Conservation (phyloP, 352 stramenopile species). For the Paralagenidium karlingii region DNA sequence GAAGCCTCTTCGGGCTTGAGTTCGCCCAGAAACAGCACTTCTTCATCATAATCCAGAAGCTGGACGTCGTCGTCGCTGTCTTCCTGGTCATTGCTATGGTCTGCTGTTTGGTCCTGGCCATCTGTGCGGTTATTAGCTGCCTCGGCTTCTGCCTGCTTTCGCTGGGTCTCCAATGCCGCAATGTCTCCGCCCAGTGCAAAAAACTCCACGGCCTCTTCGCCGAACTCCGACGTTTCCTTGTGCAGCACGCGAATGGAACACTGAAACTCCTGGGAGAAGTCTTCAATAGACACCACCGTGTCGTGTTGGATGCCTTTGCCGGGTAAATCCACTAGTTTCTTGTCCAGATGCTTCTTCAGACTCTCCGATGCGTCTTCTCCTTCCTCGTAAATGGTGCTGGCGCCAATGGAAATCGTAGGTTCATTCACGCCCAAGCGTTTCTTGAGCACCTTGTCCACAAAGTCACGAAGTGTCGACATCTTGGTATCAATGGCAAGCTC, state of each 20-base stretch:
- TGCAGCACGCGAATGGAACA: constrained; percentile 76
- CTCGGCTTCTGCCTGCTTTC: constrained; percentile 1
- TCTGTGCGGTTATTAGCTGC: not conserved
- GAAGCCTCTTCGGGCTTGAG: constrained; percentile 4
- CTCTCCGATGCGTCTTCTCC: constrained; percentile 85
- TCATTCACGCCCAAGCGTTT: constrained; percentile 85
- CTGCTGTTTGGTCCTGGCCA: constrained; percentile 1
- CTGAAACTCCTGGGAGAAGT: constrained; percentile 93
- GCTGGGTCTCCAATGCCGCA: constrained; percentile 25
- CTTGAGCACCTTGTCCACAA: constrained; percentile 78
- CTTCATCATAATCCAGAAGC: constrained; percentile 3
- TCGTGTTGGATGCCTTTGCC: constrained; percentile 89
- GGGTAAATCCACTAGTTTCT: constrained; percentile 80
- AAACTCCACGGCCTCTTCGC: constrained; percentile 53
- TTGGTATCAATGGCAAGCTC: constrained; percentile 86
- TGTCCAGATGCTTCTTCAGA: constrained; percentile 79
- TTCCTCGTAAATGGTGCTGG: constrained; percentile 91
- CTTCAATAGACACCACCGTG: constrained; percentile 87
- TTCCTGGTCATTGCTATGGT: not conserved
- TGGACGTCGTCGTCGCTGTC: not conserved
- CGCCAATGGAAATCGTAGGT: constrained; percentile 74
- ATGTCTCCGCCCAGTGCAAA: constrained; percentile 66
- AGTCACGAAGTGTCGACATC: constrained; percentile 57
- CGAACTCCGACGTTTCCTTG: constrained; percentile 39
- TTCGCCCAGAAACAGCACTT: constrained; percentile 5